Conservation (phyloP, 306 rosid species). For the Vicia sativa region DNA sequence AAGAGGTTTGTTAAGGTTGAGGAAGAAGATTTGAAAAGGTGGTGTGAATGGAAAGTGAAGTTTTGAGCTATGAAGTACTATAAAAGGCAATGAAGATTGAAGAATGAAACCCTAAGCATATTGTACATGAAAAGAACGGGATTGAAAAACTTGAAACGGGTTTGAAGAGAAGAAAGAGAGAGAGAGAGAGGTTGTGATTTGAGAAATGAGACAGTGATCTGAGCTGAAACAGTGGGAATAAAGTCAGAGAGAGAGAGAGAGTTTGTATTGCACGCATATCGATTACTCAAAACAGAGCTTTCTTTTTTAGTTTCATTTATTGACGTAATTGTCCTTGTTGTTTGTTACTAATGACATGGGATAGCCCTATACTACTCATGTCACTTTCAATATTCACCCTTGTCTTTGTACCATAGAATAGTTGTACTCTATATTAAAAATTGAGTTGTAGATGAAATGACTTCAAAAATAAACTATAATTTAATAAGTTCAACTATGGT, state of each 20-base stretch:
- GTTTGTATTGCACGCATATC: conserved; percentile 53
- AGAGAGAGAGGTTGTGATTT: conserved; percentile 9
- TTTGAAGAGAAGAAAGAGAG: conserved; percentile 27
- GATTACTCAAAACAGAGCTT: conserved; percentile 37
- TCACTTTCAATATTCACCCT: not conserved
- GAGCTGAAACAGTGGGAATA: conserved; percentile 56
- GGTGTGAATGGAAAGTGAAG: conserved; percentile 25
- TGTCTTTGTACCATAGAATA: too few species aligned
- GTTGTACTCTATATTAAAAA: too few species aligned
- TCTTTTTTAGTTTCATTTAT: conserved; percentile 8
- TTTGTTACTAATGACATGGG: conserved; percentile 10
- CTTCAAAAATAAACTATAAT: too few species aligned
- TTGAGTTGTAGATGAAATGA: too few species aligned
- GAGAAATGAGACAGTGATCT: conserved; percentile 46
- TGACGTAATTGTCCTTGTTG: conserved; percentile 25
- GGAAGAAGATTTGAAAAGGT: conserved; percentile 34
- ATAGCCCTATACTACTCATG: conserved; percentile 14
- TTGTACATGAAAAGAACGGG: not conserved
- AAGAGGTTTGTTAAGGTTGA: conserved; percentile 39
- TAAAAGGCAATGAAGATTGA: conserved; percentile 21
- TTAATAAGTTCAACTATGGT: too few species aligned
- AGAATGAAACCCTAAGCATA: conserved; percentile 49
- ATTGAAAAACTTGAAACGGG: conserved; percentile 1
- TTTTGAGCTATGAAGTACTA: not conserved
- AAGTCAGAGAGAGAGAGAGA: conserved; percentile 37